Evolutionary conservation across 345 rosid genomes (phyloP).

Genomic region (Xanthoceras sorbifolium): DNA sequence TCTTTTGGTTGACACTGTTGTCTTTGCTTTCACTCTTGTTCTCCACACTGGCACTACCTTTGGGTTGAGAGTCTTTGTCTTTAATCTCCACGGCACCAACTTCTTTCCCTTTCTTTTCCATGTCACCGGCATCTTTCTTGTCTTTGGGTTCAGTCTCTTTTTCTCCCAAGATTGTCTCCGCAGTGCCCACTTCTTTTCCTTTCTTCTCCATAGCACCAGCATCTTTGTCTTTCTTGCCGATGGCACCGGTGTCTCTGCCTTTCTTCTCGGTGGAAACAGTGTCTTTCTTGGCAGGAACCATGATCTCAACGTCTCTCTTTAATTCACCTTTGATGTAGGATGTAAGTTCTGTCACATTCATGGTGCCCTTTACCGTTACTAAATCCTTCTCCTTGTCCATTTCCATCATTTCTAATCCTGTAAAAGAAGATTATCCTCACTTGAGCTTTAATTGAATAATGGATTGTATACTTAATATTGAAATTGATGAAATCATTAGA

Average conservation of each 20-base stretch:
- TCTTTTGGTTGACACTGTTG: neutral
- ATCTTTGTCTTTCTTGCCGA: neutral
- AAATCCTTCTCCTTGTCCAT: conserved; percentile 2
- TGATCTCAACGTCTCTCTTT: conserved; percentile 9
- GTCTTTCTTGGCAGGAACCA: neutral
- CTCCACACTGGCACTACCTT: neutral
- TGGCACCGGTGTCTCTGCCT: neutral
- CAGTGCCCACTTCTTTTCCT: neutral
- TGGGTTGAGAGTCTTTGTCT: neutral
- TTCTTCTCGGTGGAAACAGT: neutral
- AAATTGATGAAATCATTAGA: neutral
- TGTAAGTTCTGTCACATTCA: conserved; percentile 8
- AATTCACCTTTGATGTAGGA: conserved; percentile 4
- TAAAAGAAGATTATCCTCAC: neutral
- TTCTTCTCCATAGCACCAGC: neutral
- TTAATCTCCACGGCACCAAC: too few species aligned
- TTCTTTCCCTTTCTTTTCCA: too few species aligned
- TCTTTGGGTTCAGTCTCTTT: neutral
- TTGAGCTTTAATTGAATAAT: neutral
- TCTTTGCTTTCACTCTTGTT: conserved; percentile 2
- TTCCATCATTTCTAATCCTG: conserved; percentile 16
- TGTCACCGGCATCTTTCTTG: neutral
- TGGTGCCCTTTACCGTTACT: conserved; percentile 16
- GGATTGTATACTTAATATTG: too few species aligned
- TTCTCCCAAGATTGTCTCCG: neutral